These are phyloP conservation scores for Cutaneotrichosporon mucoides DNA, from an alignment of 1,284 basidiomycete species.

Conservation along the genomic window DNA sequence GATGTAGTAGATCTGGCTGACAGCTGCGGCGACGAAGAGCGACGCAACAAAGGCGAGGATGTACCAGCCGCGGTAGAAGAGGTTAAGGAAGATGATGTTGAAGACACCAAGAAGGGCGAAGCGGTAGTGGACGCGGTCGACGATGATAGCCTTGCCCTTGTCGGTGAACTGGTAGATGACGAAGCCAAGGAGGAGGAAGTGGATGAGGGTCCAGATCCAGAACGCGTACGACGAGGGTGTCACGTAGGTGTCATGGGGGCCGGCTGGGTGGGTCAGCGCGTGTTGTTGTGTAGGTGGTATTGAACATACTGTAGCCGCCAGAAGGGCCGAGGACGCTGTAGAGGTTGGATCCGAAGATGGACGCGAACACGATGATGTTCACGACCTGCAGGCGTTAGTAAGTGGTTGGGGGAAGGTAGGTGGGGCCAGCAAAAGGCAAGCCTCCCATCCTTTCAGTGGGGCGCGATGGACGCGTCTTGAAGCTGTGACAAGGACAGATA, in stretches of 20 bases:
- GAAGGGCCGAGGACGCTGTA: conserved; percentile 73
- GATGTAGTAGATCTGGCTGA: conserved; percentile 75
- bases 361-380: conserved; percentile 57
- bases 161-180: conserved; percentile 78
- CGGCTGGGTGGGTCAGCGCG: conserved; percentile 55
- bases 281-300: background rate
- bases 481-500: conserved; percentile 4
- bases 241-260: conserved; percentile 17
- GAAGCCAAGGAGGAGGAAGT: conserved; percentile 74
- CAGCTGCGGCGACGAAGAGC: conserved; percentile 61
- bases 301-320: conserved; percentile 51
- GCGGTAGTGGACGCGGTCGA: conserved; percentile 83
- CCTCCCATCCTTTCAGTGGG: no score
- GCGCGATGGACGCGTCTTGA: no score
- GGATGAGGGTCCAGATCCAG: conserved; percentile 62
- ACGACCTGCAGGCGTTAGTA: conserved; percentile 53
- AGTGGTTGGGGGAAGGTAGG: background rate
- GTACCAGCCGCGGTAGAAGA: conserved; percentile 65
- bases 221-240: conserved; percentile 18
- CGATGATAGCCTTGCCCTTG: conserved; percentile 68
- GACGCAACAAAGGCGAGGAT: conserved; percentile 77
- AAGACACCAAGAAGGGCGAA: conserved; percentile 79
- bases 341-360: conserved; percentile 16
- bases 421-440: background rate
- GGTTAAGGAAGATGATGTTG: conserved; percentile 77